Base-by-base conservation (phyloP, 148 eudicot species). In the Amaranthus hypochondriacus region DNA sequence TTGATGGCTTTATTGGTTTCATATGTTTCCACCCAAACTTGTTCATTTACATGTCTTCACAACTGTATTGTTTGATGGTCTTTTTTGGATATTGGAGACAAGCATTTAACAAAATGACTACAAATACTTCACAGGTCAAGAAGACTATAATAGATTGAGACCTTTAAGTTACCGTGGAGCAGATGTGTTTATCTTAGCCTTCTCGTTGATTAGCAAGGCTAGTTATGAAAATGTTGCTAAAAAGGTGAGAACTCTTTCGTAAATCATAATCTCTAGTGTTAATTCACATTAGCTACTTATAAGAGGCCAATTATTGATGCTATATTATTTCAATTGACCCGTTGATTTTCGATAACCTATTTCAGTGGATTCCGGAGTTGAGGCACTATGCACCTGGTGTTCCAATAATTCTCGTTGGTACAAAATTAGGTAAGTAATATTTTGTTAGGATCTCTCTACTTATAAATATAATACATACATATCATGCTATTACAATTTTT, bases 381-480 rank as follows among this genome's bases (percentile, higher is more conserved):
- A 90, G 92, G 85, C 96, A 90, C 71, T 90, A 90, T 81, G 92
- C 96, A 44, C 96, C 96, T 18, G 90, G 92, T 5, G 92, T 88
- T 78, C 96, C 96, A 76, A 88, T 90, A 70, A 84, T 90, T 79
- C 90, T 90, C 64, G 96, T 90, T 80, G 96, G 96, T 74, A 90
- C 92, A 66, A 90, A 88, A 82, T 87, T 88, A 62, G 95, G 95
- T 90, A 82, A 72, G 84, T 11, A 4, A 3, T 66, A 58, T 75
- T 54, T 3, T 5, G 14, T 15, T 57, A 58, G n/a, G 50, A 28
- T 39, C 3, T 57, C 62, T 66, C 9, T 53, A 48, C 46, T n/a
- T n/a, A n/a, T n/a, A n/a, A n/a, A n/a, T n/a, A n/a, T 43, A n/a
- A 12, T 44, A 10, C 5, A 15, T 21, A 9, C 18, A 65, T 18